phyloP scores from a whole-genome alignment of 352 stramenopile genomes.

The Thraustotheca clavata region DNA sequence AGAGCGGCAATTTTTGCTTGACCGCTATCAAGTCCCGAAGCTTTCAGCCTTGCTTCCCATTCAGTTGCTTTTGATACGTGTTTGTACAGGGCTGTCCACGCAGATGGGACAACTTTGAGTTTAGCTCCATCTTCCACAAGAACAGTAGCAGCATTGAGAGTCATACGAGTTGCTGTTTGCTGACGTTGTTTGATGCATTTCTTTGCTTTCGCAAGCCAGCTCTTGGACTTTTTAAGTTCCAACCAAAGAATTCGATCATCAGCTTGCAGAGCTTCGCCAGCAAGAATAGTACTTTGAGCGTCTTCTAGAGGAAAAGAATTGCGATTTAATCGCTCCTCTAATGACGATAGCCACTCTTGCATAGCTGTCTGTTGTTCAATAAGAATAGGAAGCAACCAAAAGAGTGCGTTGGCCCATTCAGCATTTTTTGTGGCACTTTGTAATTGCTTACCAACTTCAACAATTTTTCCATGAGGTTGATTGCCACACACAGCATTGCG shows the following conservation, averaged over 20 bases:
- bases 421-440: background rate
- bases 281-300: background rate
- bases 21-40: conserved; percentile 65
- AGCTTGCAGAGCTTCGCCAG: background rate
- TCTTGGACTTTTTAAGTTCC: conserved; percentile 68
- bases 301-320: background rate
- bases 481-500: conserved; percentile 69
- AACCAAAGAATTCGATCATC: conserved; percentile 44
- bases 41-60: conserved; percentile 69
- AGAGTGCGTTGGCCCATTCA: conserved; percentile 23
- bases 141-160: conserved; percentile 41
- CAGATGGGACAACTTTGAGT: conserved; percentile 57
- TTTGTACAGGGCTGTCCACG: conserved; percentile 73
- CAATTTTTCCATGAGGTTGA: conserved; percentile 51
- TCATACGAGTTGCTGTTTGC: conserved; percentile 59
- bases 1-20: conserved; percentile 67
- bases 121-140: conserved; percentile 78
- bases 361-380: conserved; percentile 54
- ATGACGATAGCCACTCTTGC: conserved; percentile 34
- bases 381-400: conserved; percentile 71
- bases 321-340: background rate
- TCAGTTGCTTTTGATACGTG: conserved; percentile 66
- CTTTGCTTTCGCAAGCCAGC: conserved; percentile 79
- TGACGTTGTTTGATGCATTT: conserved; percentile 69
- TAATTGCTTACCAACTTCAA: conserved; percentile 39